Conservation (phyloP, 257 asterid species). For the Penstemon newberryi region DNA sequence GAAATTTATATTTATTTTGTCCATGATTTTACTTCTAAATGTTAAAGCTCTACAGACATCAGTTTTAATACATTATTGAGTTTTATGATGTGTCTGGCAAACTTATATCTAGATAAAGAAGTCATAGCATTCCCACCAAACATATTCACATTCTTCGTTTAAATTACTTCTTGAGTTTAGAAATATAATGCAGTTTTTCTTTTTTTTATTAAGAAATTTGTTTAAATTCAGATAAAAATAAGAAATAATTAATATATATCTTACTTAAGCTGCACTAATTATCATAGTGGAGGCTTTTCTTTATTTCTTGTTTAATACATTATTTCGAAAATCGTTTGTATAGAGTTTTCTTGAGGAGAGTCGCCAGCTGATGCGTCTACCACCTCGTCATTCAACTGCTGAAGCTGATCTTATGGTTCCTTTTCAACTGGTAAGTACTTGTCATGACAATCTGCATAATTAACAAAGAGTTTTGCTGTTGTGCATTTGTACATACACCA, state of each 20-base stretch:
- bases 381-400: constrained; percentile 98
- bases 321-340: constrained; percentile 31
- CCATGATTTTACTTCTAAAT: constrained; percentile 15
- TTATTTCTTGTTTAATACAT: constrained; percentile 2
- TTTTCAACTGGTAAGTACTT: constrained; percentile 76
- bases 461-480: constrained; percentile 19
- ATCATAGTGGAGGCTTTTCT: constrained; percentile 15
- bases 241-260: not conserved
- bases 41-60: constrained; percentile 6
- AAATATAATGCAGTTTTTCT: not conserved
- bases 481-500: not conserved
- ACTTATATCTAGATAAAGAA: constrained; percentile 9
- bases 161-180: constrained; percentile 3
- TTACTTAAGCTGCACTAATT: constrained; percentile 2
- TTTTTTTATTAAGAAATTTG: not conserved
- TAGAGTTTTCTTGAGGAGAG: constrained; percentile 99
- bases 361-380: constrained; percentile 91
- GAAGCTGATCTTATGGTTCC: constrained; percentile 99
- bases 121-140: constrained; percentile 21
- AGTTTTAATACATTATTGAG: not conserved
- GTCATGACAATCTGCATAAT: constrained; percentile 1
- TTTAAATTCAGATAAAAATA: not conserved
- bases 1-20: constrained; percentile 19
- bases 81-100: constrained; percentile 1
- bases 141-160: constrained; percentile 21